Base-by-base conservation (phyloP, 2,329 filamentous ascomycete species). In the Colletotrichum lindemuthianum region DNA sequence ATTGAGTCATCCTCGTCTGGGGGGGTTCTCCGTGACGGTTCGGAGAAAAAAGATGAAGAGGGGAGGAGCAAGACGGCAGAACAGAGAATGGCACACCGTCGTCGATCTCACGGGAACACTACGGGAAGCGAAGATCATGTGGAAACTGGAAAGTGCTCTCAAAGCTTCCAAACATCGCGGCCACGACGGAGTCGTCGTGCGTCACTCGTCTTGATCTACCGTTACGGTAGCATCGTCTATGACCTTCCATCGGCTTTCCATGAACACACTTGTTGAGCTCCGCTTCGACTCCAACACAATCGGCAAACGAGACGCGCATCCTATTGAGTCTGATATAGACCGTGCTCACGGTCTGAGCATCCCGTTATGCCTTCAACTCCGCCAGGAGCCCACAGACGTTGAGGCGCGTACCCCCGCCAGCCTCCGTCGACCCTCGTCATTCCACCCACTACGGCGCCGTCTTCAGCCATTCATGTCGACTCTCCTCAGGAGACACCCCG, bases 261-360 rank as follows among this genome's bases (percentile, higher is more conserved):
- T 63, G 37, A 61, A 49, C 63, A 43, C 37, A 34, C 34, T 63
- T 49, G 41, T 52, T 52, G 47, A 43, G 47, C 63, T 63, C 63
- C 58, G 58, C 58, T 55, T 32, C 47, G 36, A 43, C 40, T 43
- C 33, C 24, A 43, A 24, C 10, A 11, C 34, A 12, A 44, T 13
- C 40, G 5, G 51, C 24, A 39, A 24, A 56, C 40, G 40, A 52
- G 63, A 56, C 47, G n/a, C 40, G 37, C 32, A 65, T 9, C 47
- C n/a, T 57, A 11, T 41, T 52, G 43, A 34, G 51, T 33, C 13
- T 48, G 58, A 15, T 52, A 63, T 57, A 52, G 41, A 24, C 32
- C n/a, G 41, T 51, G 32, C 13, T 47, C 13, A n/a, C 45, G 51
- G 47, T 32, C 36, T 24, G 41, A 47, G 5, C 13, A 39, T 43